Evolutionary conservation across 305 asterid genomes (phyloP), one percentile per base, ranked within the genome.

Genomic region (Fraxinus nigra): DNA sequence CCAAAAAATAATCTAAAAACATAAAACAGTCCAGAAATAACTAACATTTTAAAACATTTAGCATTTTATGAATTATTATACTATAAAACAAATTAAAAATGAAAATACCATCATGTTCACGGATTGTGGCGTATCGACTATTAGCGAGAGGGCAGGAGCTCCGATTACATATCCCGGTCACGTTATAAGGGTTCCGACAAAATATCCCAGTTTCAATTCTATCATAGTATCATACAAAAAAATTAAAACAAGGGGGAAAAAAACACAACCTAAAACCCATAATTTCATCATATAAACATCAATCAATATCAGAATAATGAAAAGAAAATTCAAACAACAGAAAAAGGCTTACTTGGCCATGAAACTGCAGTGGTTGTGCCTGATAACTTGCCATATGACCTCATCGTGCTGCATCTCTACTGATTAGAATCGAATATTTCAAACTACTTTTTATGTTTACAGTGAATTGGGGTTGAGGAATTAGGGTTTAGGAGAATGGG

Each of bases 61-160:
- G 10, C 11, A 74, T 56, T 8, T 14, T 7, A 2, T 24, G 11
- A 20, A 22, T 22, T 24, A 77, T 9, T 3, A 18, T 7, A 63
- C 22, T 0, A 59, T 3, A 8, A 80, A 11, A 80, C 18, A 63
- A 13, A 13, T 37, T 37, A 5, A 51, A 40, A 75, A 65, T 0
- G 65, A 16, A 24, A 22, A n/a, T 88, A 95, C 98, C 98, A 1
- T 95, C 97, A 13, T 90, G 97, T 8, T 95, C 98, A 18, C 98
- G 89, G 24, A 94, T 95, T 24, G 99, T 94, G 77, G 98, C 97
- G 78, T 95, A 95, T 85, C 99, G 96, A 82, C 99, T 95, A 82
- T 95, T 95, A 13, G 99, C 98, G 7, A 95, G 93, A 78, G 98
- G 99, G 84, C 98, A 95, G 10, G 99, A 95, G 89, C 98, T 94